phyloP scores from a whole-genome alignment of 2,329 filamentous ascomycete species.

The Diaporthe ampelina region DNA sequence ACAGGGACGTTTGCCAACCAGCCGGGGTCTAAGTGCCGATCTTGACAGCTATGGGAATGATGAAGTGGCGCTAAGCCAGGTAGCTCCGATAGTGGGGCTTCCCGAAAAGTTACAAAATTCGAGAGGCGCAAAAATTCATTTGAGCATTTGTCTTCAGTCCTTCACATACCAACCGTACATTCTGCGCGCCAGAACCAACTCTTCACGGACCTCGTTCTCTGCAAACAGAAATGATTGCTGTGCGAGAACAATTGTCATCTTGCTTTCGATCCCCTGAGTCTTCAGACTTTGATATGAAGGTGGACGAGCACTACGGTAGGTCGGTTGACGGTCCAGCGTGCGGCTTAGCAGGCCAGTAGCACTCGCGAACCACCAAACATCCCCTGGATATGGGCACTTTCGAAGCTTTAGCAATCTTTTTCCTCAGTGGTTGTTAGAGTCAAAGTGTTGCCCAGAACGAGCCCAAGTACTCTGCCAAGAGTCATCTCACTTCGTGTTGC shows the following conservation, averaged over 20 bases:
- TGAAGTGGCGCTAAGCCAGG: constrained; percentile 13
- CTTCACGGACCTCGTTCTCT: too few relatives aligned
- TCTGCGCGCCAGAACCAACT: not conserved
- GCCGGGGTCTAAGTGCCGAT: constrained; percentile 20
- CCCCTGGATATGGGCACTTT: constrained; percentile 75
- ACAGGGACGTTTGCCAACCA: not conserved
- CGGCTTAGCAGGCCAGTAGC: not conserved
- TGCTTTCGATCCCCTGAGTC: not conserved
- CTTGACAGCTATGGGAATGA: constrained; percentile 15
- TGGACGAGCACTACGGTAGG: constrained; percentile 6
- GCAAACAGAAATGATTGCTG: not conserved
- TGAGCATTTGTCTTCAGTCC: not conserved
- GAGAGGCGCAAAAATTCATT: constrained; percentile 25
- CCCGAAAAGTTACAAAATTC: constrained; percentile 26
- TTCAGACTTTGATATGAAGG: constrained; percentile 11
- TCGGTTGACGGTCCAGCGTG: not conserved
- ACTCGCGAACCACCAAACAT: not conserved
- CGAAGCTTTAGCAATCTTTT: constrained; percentile 85
- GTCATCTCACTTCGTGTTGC: constrained; percentile 95
- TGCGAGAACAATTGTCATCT: not conserved
- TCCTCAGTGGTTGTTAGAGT: constrained; percentile 81
- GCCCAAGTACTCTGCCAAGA: constrained; percentile 86
- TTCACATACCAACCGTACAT: not conserved
- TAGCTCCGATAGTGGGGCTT: constrained; percentile 29
- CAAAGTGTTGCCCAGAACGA: constrained; percentile 89